Evolutionary conservation across 805 yeast species (phyloP), one percentile per base, ranked within the genome.

Genomic region (Candida xiaguanensis): DNA sequence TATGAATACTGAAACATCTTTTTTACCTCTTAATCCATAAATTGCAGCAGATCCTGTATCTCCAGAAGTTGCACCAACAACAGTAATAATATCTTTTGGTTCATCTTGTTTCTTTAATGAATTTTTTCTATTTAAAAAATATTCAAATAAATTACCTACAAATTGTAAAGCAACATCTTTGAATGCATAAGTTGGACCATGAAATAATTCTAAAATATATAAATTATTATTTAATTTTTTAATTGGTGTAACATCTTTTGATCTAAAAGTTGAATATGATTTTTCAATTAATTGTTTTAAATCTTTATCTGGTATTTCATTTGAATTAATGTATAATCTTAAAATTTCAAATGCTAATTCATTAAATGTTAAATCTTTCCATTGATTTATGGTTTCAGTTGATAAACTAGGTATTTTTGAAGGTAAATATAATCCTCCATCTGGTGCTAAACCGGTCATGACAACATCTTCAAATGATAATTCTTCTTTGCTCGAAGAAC

Each of bases 31-130:
- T 50, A 93, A 76, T 39, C 99, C 99, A 66, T 93, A 93, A 51
- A 93, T 93, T 46, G 99, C 99, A 39, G 99, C 99, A 39, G 96
- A 85, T 44, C 99, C 99, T 34, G 99, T 93, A 57, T 93, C 99
- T 58, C 99, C 99, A 34, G 95, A 85, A 19, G 99, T 93, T 31
- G 99, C 99, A 56, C 99, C 99, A 42, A 93, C 96, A 49, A 93
- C 98, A 27, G 99, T 93, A 55, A 93, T 73, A 43, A 78, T 77
- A 51, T 88, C 93, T 59, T 91, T 76, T 49, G 75, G 73, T 43
- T 74, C 75, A 39, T 70, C 71, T 17, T 61, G 67, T n/a, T 54
- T 45, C 47, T 75, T 72, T 36, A 55, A 59, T 6, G 69, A 65
- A 56, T 93, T 93, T 52, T 78, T 76, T 64, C 96, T 82, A 43